Evolutionary conservation across 345 rosid genomes (phyloP).

Genomic region (Litchi chinensis): DNA sequence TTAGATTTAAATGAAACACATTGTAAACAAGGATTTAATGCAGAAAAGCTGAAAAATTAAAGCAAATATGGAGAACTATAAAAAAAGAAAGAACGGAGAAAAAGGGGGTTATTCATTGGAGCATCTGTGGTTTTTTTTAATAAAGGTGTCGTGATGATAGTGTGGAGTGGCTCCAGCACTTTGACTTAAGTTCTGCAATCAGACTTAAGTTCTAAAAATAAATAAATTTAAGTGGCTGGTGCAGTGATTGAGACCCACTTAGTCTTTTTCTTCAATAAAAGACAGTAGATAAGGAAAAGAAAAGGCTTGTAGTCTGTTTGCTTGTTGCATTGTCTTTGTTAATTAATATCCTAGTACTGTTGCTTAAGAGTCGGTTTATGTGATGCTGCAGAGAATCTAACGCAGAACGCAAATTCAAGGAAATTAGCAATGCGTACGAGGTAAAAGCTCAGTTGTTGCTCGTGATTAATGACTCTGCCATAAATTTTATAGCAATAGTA

Average conservation of each 20-base stretch:
- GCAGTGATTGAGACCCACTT: background rate
- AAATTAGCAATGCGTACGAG: conserved; percentile 98
- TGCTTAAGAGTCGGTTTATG: conserved; percentile 8
- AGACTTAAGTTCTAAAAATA: background rate
- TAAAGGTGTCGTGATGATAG: background rate
- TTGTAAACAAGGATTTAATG: background rate
- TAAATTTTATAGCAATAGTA: background rate
- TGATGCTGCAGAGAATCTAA: conserved; percentile 70
- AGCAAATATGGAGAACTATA: background rate
- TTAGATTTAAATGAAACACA: background rate
- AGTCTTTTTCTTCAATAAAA: background rate
- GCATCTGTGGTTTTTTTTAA: background rate
- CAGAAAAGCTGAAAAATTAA: background rate
- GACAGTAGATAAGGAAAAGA: too few species aligned
- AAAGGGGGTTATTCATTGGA: background rate
- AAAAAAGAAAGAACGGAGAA: background rate
- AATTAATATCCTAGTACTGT: background rate
- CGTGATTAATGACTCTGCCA: conserved; percentile 7
- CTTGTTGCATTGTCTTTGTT: conserved; percentile 1
- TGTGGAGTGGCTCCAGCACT: background rate
- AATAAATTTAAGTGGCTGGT: background rate
- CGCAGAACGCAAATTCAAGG: conserved; percentile 94
- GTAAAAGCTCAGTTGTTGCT: conserved; percentile 39
- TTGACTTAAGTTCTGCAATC: background rate
- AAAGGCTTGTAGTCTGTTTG: background rate